Conservation (phyloP, 2,329 filamentous ascomycete genomes). For the Fusarium tupiense region DNA sequence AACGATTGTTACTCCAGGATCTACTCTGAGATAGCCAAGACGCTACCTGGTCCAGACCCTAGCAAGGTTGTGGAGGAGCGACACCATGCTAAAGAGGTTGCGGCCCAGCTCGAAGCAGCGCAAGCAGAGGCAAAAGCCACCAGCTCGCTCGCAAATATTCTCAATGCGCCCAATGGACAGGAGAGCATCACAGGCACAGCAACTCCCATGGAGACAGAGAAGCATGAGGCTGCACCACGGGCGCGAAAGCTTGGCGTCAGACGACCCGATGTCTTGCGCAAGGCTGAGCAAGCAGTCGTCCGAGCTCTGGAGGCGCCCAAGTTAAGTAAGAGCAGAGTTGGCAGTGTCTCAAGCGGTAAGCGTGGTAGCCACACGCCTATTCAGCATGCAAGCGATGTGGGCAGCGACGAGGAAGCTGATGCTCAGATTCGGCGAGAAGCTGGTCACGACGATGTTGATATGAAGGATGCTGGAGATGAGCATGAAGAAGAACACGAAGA, state of each 20-base stretch:
- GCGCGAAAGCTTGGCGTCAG: slow-evolving; percentile 58
- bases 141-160: slow-evolving; percentile 53
- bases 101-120: slow-evolving; percentile 49
- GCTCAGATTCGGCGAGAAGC: slow-evolving; percentile 51
- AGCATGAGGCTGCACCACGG: slow-evolving; percentile 53
- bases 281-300: slow-evolving; percentile 67
- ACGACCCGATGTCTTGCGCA: slow-evolving; percentile 67
- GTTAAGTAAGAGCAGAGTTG: slow-evolving; percentile 57
- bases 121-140: slow-evolving; percentile 48
- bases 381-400: slow-evolving; percentile 48
- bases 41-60: slow-evolving; percentile 62
- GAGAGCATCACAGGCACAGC: slow-evolving; percentile 49
- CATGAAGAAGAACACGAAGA: slow-evolving; percentile 43
- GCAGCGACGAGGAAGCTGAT: slow-evolving; percentile 55
- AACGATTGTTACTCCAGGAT: slow-evolving; percentile 86
- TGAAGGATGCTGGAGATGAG: slow-evolving; percentile 53
- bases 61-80: slow-evolving; percentile 58
- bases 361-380: slow-evolving; percentile 54
- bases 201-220: slow-evolving; percentile 53
- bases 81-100: slow-evolving; percentile 54
- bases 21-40: slow-evolving; percentile 73
- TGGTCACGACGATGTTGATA: slow-evolving; percentile 52
- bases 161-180: slow-evolving; percentile 55
- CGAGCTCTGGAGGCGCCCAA: slow-evolving; percentile 62
- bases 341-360: slow-evolving; percentile 63